A percentile compares a stretch with the other conserved stretches of the same genome.
phyloP scores from a whole-genome alignment of 2,329 filamentous ascomycete species.

The Diaporthe citri region DNA sequence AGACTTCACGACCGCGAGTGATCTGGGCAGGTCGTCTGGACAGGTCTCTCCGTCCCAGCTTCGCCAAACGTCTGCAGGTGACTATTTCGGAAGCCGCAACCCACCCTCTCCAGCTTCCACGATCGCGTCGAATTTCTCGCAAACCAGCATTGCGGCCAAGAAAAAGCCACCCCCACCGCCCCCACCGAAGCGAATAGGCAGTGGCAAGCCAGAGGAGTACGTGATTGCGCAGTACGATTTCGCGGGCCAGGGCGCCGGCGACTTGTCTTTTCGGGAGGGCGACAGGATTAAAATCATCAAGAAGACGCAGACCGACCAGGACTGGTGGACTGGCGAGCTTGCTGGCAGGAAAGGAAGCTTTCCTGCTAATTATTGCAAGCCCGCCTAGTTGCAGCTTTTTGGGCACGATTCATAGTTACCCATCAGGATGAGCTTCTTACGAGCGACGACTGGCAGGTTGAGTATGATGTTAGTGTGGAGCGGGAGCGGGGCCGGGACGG shows the following conservation, averaged over 20 bases:
- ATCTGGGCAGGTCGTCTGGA: slow-evolving; percentile 51
- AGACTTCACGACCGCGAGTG: slow-evolving; percentile 59
- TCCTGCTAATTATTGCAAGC: slow-evolving; percentile 84
- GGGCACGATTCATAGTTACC: not conserved
- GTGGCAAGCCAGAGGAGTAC: slow-evolving; percentile 64
- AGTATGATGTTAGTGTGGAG: not conserved
- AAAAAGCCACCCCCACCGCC: slow-evolving; percentile 85
- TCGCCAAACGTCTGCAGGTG: slow-evolving; percentile 46
- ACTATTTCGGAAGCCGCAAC: slow-evolving; percentile 49
- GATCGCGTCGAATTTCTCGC: slow-evolving; percentile 45
- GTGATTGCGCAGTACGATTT: slow-evolving; percentile 84
- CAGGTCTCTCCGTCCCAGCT: slow-evolving; percentile 35
- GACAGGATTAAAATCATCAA: slow-evolving; percentile 83
- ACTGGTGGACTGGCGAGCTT: slow-evolving; percentile 90
- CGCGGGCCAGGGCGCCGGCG: slow-evolving; percentile 75
- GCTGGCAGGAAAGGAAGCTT: slow-evolving; percentile 78
- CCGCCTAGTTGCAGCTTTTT: slow-evolving; percentile 43
- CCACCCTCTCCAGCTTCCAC: slow-evolving; percentile 45
- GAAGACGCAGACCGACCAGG: slow-evolving; percentile 83
- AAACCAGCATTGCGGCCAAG: slow-evolving; percentile 57
- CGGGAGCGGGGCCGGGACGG: not conserved
- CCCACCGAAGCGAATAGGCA: slow-evolving; percentile 68
- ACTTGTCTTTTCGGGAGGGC: slow-evolving; percentile 81
- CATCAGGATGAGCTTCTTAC: not conserved
- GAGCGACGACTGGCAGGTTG: not conserved